Evolutionary conservation across 2,329 filamentous ascomycete species (phyloP).

Genomic region (Aspergillus aculeatus): DNA sequence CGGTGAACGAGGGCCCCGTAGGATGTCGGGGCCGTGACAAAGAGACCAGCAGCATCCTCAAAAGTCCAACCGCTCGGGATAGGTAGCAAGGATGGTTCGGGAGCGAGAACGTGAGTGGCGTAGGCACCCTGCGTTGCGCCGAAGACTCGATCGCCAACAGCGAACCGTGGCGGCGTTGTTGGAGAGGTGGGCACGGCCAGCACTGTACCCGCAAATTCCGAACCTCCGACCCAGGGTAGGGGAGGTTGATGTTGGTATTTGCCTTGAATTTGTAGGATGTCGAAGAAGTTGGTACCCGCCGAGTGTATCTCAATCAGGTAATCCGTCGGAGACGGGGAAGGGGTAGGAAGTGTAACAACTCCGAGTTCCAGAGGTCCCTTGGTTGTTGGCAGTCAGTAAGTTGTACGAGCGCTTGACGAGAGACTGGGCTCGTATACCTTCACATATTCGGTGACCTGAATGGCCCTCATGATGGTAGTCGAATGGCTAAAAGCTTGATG

Average conservation of each 20-base stretch:
- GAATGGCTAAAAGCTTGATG: not conserved
- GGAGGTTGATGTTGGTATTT: constrained; percentile 93
- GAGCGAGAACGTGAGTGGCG: constrained; percentile 69
- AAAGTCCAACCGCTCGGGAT: constrained; percentile 81
- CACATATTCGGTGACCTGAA: constrained; percentile 72
- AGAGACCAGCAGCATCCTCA: constrained; percentile 80
- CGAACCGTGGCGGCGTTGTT: constrained; percentile 59
- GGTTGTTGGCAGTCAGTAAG: constrained; percentile 4
- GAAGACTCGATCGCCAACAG: constrained; percentile 79
- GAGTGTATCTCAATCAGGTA: constrained; percentile 88
- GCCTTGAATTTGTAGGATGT: constrained; percentile 89
- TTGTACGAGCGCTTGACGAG: not conserved
- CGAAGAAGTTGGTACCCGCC: constrained; percentile 92
- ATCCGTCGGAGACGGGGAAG: constrained; percentile 66
- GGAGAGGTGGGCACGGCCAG: constrained; percentile 60
- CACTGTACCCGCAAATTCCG: constrained; percentile 81
- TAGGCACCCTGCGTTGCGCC: constrained; percentile 84
- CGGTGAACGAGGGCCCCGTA: constrained; percentile 80
- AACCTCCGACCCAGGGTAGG: constrained; percentile 82
- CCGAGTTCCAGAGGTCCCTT: constrained; percentile 77
- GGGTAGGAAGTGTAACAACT: constrained; percentile 72
- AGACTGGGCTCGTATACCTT: constrained; percentile 51
- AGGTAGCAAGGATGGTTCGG: constrained; percentile 66
- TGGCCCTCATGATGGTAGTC: constrained; percentile 66
- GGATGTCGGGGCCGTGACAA: constrained; percentile 87